These are phyloP conservation scores for Citrus medica DNA, from an alignment of 345 rosid species.

Conservation along the genomic window DNA sequence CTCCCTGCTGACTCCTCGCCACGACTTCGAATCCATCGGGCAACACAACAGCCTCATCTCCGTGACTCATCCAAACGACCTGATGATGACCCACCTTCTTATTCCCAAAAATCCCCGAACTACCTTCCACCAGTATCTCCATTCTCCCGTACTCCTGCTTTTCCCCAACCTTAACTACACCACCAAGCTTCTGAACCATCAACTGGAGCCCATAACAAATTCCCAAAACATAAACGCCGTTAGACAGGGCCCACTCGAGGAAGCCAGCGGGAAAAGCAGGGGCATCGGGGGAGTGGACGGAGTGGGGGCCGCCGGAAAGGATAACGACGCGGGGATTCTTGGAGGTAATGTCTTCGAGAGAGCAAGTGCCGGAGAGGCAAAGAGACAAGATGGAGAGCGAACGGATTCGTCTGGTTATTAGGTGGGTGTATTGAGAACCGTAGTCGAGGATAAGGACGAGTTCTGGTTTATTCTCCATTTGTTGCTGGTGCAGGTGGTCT, in stretches of 20 bases:
- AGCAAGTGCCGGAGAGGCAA: slow-evolving; percentile 80
- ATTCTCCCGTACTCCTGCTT: slow-evolving; percentile 93
- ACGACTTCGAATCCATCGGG: slow-evolving; percentile 79
- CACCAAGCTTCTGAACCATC: slow-evolving; percentile 82
- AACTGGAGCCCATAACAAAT: slow-evolving; percentile 87
- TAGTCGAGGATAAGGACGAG: slow-evolving; percentile 84
- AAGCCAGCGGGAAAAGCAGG: slow-evolving; percentile 81
- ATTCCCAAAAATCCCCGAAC: slow-evolving; percentile 56
- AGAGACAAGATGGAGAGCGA: slow-evolving; percentile 80
- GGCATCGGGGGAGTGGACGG: slow-evolving; percentile 64
- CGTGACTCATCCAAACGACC: slow-evolving; percentile 98
- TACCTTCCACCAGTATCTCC: slow-evolving; percentile 70
- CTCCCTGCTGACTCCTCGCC: slow-evolving; percentile 74
- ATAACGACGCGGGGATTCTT: slow-evolving; percentile 71
- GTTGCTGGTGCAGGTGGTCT: slow-evolving; percentile 30
- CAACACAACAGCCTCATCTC: slow-evolving; percentile 71
- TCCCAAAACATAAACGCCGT: slow-evolving; percentile 63
- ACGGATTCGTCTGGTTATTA: slow-evolving; percentile 90
- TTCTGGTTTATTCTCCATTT: slow-evolving; percentile 51
- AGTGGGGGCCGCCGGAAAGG: slow-evolving; percentile 97
- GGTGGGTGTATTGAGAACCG: slow-evolving; percentile 94
- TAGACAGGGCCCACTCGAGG: slow-evolving; percentile 63
- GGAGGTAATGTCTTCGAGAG: slow-evolving; percentile 53
- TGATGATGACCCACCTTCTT: slow-evolving; percentile 64
- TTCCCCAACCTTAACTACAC: slow-evolving; percentile 68